These are phyloP conservation scores for Ophiostoma perfectum DNA, from an alignment of 2,329 filamentous ascomycete species.

Conservation along the genomic window DNA sequence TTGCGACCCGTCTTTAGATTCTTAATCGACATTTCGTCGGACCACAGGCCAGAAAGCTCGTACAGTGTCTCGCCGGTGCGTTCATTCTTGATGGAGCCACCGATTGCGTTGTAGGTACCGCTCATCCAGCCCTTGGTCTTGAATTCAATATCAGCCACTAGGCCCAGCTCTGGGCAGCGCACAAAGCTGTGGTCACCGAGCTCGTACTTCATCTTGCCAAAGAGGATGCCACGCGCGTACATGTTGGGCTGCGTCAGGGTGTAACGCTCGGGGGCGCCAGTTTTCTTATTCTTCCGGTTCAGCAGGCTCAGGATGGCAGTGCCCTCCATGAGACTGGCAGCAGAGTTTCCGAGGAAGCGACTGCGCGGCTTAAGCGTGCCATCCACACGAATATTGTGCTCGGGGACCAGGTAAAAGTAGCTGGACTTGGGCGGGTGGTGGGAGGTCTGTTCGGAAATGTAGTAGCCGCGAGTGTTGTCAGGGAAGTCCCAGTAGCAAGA, in stretches of 20 bases:
- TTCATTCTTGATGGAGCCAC: slow-evolving; percentile 82
- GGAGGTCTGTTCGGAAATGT: slow-evolving; percentile 95
- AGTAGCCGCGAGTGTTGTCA: slow-evolving; percentile 81
- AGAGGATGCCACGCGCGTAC: slow-evolving; percentile 94
- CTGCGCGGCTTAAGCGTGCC: slow-evolving; percentile 91
- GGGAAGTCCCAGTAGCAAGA: slow-evolving; percentile 93
- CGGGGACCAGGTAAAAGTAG: slow-evolving; percentile 97
- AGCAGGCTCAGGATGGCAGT: slow-evolving; percentile 78
- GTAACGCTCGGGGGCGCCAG: slow-evolving; percentile 72
- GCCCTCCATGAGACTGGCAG: slow-evolving; percentile 96
- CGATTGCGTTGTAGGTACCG: slow-evolving; percentile 93
- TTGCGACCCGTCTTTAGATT: slow-evolving; percentile 81
- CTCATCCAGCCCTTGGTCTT: slow-evolving; percentile 98
- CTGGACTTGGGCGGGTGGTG: slow-evolving; percentile 98
- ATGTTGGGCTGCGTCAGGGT: slow-evolving; percentile 97
- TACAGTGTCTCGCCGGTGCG: slow-evolving; percentile 81
- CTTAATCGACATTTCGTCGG: slow-evolving; percentile 89
- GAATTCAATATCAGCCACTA: slow-evolving; percentile 91
- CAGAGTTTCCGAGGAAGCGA: slow-evolving; percentile 93
- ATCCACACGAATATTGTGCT: slow-evolving; percentile 91
- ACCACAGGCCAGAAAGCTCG: slow-evolving; percentile 90
- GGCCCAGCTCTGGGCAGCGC: slow-evolving; percentile 77
- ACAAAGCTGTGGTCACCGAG: slow-evolving; percentile 94
- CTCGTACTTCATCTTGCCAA: slow-evolving; percentile 99
- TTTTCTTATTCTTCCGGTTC: slow-evolving; percentile 65